A percentile compares a stretch with the other conserved stretches of the same genome.
Evolutionary conservation across 1,284 basidiomycete genomes (phyloP).

Genomic region (Tilletia setariae): DNA sequence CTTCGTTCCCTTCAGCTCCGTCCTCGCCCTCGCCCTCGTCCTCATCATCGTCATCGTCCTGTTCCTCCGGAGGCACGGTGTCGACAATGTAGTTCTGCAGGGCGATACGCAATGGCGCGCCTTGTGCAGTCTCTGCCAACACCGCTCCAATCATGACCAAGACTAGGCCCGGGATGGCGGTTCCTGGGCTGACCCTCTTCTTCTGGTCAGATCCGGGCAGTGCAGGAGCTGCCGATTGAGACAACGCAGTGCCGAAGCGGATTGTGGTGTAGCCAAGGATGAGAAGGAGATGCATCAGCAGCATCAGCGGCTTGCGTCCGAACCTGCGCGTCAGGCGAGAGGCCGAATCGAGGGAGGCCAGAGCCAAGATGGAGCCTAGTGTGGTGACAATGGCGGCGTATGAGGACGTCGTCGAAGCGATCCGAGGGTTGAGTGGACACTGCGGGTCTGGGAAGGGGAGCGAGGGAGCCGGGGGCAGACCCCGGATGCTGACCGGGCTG

Average conservation of each 20-base stretch:
- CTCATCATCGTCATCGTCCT: neutral
- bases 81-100: slow-evolving; percentile 50
- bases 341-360: slow-evolving; percentile 35
- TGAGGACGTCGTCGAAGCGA: slow-evolving; percentile 41
- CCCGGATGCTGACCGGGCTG: neutral
- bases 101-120: slow-evolving; percentile 41
- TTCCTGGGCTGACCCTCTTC: neutral
- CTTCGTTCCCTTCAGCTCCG: neutral
- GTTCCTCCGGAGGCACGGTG: slow-evolving; percentile 30
- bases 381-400: slow-evolving; percentile 46
- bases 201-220: neutral
- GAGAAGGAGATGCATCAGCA: slow-evolving; percentile 35
- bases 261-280: slow-evolving; percentile 36
- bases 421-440: slow-evolving; percentile 33
- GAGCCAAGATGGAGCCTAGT: slow-evolving; percentile 37
- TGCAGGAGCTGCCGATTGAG: slow-evolving; percentile 22
- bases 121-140: slow-evolving; percentile 39
- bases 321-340: slow-evolving; percentile 35
- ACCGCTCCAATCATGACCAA: slow-evolving; percentile 39
- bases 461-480: slow-evolving; percentile 19
- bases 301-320: slow-evolving; percentile 40
- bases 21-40: slow-evolving; percentile 17
- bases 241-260: slow-evolving; percentile 28
- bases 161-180: slow-evolving; percentile 26
- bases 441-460: slow-evolving; percentile 26